These are phyloP conservation scores for Exsudoporus frostii DNA, from an alignment of 768 basidiomycete species.

Conservation along the genomic window DNA sequence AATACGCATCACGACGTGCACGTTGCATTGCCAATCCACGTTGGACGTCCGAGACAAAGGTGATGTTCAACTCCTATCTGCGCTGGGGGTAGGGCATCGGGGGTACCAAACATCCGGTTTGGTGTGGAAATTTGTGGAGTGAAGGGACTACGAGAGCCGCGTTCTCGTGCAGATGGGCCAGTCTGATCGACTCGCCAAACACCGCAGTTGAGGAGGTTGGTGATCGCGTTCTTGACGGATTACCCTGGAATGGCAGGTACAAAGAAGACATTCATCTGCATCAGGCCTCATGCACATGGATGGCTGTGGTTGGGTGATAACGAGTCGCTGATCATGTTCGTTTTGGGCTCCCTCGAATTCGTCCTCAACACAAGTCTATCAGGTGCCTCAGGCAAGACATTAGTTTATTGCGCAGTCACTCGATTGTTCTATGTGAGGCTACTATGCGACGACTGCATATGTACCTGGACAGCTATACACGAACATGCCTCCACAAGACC, in stretches of 20 bases:
- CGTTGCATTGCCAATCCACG: constrained; percentile 24
- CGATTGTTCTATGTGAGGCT: constrained; percentile 7
- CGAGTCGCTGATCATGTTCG: constrained; percentile 7
- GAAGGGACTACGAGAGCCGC: constrained; percentile 19
- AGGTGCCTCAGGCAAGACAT: constrained; percentile 2
- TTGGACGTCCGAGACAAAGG: constrained; percentile 4
- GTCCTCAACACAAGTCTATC: neutral
- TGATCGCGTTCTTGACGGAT: constrained; percentile 24
- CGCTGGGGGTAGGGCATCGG: constrained; percentile 6
- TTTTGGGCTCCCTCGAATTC: neutral
- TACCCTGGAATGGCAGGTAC: constrained; percentile 10
- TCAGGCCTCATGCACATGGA: too few relatives aligned
- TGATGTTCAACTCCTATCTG: constrained; percentile 14
- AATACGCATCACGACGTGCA: constrained; percentile 14
- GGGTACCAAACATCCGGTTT: constrained; percentile 10
- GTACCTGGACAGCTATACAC: constrained; percentile 9
- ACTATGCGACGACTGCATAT: constrained; percentile 21
- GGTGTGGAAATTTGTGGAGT: constrained; percentile 4
- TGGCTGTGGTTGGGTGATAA: constrained; percentile 14
- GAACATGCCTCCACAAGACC: neutral
- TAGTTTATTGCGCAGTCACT: constrained; percentile 12
- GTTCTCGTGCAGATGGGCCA: constrained; percentile 3
- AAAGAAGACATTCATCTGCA: constrained; percentile 7
- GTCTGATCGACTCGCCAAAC: constrained; percentile 4
- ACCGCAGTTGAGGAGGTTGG: constrained; percentile 5